Evolutionary conservation across 139 green algal genomes (phyloP).

Genomic region (Medakamo hakoo): DNA sequence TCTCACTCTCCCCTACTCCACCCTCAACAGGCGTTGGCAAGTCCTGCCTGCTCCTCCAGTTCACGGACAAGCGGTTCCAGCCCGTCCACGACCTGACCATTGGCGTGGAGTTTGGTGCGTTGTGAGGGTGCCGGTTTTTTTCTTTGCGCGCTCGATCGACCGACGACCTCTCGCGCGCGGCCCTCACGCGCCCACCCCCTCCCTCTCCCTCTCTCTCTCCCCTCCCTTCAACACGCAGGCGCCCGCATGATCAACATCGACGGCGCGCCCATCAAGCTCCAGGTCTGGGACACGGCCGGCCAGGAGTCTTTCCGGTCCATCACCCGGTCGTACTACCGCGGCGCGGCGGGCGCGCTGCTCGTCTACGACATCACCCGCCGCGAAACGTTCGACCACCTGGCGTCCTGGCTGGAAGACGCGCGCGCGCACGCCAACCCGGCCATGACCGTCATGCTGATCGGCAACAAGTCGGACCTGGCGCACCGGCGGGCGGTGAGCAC

Average conservation of each 20-base stretch:
- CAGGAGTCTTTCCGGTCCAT: constrained; percentile 98
- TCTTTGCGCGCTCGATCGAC: too few species aligned
- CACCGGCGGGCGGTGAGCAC: constrained; percentile 80
- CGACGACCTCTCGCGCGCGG: too few species aligned
- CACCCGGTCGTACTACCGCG: constrained; percentile 95
- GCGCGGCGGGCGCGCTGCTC: constrained; percentile 92
- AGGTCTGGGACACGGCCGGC: constrained; percentile 92
- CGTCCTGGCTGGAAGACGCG: constrained; percentile 95
- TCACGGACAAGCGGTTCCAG: constrained; percentile 99
- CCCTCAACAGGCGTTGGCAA: constrained; percentile 84
- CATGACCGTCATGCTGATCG: constrained; percentile 99
- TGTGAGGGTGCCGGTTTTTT: too few species aligned
- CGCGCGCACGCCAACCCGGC: constrained; percentile 97
- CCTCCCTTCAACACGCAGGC: constrained; percentile 17
- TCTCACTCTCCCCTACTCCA: neutral
- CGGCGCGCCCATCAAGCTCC: constrained; percentile 96
- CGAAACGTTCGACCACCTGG: constrained; percentile 95
- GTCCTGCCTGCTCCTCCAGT: constrained; percentile 97
- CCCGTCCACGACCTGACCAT: constrained; percentile 64
- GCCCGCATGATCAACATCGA: constrained; percentile 98
- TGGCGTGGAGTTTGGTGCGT: constrained; percentile 24
- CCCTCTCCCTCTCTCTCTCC: neutral
- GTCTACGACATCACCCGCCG: constrained; percentile 99
- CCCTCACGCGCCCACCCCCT: too few species aligned
- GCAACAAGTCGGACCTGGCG: constrained; percentile 94